These are phyloP conservation scores for Moesziomyces aphidis DNA, from an alignment of 1,284 basidiomycete species.

Conservation along the genomic window DNA sequence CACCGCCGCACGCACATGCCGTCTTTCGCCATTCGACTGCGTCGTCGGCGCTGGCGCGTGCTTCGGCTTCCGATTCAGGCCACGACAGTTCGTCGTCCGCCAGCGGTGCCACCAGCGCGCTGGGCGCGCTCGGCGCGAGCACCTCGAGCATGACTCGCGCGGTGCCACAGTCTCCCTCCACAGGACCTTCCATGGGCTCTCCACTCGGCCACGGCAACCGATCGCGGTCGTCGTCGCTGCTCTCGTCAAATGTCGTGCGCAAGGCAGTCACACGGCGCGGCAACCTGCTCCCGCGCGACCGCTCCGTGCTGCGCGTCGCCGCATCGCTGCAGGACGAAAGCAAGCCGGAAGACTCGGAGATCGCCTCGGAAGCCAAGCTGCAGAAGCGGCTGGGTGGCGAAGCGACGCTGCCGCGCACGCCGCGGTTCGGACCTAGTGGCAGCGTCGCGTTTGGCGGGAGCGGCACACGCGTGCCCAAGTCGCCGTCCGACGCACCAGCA, in stretches of 20 bases:
- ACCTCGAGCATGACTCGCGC: conserved; percentile 10
- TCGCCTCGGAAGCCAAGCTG: conserved; percentile 64
- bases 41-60: conserved; percentile 18
- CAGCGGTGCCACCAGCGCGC: conserved; percentile 4
- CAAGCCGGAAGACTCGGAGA: conserved; percentile 57
- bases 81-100: conserved; percentile 44
- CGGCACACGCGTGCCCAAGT: conserved; percentile 13
- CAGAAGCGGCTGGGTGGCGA: conserved; percentile 54
- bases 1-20: conserved; percentile 23
- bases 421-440: conserved; percentile 22
- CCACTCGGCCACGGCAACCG: conserved; percentile 22
- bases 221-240: conserved; percentile 28
- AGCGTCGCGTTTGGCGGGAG: not conserved
- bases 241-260: conserved; percentile 37
- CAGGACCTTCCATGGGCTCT: conserved; percentile 20
- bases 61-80: conserved; percentile 44
- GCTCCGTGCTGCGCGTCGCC: conserved; percentile 57
- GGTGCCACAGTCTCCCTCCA: conserved; percentile 19
- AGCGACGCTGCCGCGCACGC: conserved; percentile 37
- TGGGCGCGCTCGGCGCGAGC: not conserved
- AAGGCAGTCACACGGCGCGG: conserved; percentile 32
- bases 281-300: conserved; percentile 49
- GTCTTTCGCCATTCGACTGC: conserved; percentile 3
- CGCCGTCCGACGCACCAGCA: conserved; percentile 28
- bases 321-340: conserved; percentile 60